Base-by-base conservation (phyloP, 306 rosid genomes). In the Lathyrus oleraceus region DNA sequence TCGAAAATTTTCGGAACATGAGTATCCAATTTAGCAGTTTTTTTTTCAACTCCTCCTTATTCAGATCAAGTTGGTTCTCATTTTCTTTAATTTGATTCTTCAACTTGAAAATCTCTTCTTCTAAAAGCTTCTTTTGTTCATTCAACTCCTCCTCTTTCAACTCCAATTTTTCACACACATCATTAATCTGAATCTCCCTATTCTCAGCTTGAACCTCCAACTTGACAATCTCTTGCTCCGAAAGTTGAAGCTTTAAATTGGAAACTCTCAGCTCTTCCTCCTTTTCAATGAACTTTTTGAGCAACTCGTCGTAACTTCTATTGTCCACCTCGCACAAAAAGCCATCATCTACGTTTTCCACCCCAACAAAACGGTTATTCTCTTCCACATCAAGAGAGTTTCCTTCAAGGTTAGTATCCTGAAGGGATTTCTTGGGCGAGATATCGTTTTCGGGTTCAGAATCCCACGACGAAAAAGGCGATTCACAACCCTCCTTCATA, bases 371-470 rank as follows among this genome's bases (percentile, higher is more conserved):
- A 32, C 65, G 77, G 32, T 58, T 76, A 57, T 68, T 56, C 68
- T 78, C 79, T 67, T 86, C 84, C 65, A 75, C 11, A 58, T 61
- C 73, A 72, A 83, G 27, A 60, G 61, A 75, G 58, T 83, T 86
- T 21, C 67, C 71, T 45, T 84, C 81, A 19, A 81, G 56, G 7
- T 52, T 20, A 49, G 2, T 8, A 16, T 10, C 1, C 71, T 71
- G 69, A 47, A 38, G 78, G 61, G 65, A 39, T 17, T 73, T 83
- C 65, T 74, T 61, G 23, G 78, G 82, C 25, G 44, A 32, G n/a
- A 54, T 59, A 15, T 65, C 44, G 64, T 81, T 76, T 58, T 86
- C 88, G 5, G 81, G 39, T 40, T 91, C 97, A 0, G 92, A 86
- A 62, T 78, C 90, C 5, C 80, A 81, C 35, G 88, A 79, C 10